Evolutionary conservation across 2,329 filamentous ascomycete genomes (phyloP).

Genomic region (Pseudopyricularia javanii): DNA sequence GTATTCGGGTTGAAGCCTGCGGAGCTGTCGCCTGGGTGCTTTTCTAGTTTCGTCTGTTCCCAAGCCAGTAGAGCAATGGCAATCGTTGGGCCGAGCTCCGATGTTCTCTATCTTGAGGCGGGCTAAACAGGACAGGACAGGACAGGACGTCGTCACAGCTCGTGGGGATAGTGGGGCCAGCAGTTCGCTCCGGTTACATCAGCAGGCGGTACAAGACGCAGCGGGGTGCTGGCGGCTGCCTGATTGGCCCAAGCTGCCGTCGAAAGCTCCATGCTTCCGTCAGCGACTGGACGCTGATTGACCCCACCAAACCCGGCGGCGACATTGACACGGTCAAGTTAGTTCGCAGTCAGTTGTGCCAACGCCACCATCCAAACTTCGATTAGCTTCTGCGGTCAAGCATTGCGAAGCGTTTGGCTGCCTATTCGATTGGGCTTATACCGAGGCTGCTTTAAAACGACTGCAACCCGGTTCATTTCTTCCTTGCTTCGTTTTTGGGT

Average conservation of each 20-base stretch:
- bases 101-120: background rate
- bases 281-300: background rate
- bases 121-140: background rate
- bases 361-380: background rate
- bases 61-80: background rate
- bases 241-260: background rate
- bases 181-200: background rate
- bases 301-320: background rate
- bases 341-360: background rate
- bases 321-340: background rate
- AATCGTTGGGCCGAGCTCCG: background rate
- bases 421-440: background rate
- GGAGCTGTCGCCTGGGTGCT: background rate
- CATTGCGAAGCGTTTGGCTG: background rate
- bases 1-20: background rate
- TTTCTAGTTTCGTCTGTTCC: background rate
- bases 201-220: background rate
- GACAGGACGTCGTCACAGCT: background rate
- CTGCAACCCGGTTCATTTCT: background rate
- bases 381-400: background rate
- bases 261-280: background rate
- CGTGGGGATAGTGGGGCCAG: background rate
- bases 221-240: background rate
- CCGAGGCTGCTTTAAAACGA: background rate
- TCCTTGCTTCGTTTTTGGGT: background rate